Base-by-base conservation (phyloP, 768 basidiomycete genomes). In the Phanerochaete carnosa region DNA sequence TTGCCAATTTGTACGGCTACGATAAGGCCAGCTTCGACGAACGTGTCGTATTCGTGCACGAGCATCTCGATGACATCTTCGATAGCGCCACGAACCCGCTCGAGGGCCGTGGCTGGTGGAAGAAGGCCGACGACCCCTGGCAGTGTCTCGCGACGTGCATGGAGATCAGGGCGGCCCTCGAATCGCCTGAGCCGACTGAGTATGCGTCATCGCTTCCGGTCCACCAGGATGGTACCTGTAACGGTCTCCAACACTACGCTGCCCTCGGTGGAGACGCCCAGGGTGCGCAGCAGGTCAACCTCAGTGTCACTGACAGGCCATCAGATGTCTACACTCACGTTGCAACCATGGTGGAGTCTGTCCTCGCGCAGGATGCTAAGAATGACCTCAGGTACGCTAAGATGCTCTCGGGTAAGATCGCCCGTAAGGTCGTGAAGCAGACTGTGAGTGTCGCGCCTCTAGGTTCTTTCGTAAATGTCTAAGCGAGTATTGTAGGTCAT, bases 141-240 rank as follows among this genome's bases (percentile, higher is more conserved):
- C 96, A 98, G 73, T 95, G 90, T 71, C 88, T 98, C 37, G 91
- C 96, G 19, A 85, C 92, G 1, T 98, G 95, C 76, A 85, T 89
- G 72, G 97, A 99, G 69, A 79, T 98, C n/a, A 81, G 81, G 49
- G 81, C 80, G 0, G 96, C 96, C 1, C 79, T 95, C 0, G 82
- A 88, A 45, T 89, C 88, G 1, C 83, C 84, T 16, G 80, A 85
- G 45, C 82, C 84, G 0, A 81, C 79, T 62, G 70, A 73, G 22
- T 89, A 77, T 73, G 74, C 80, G 67, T 93, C 88, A 2, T 73
- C 77, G 19, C 80, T 97, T n/a, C 97, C 97, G 0, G 83, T 98
- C 6, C 97, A 99, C 71, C 96, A 98, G 74, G 97, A 99, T 65
- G 96, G 97, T 2, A 98, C 97, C 0, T 99, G 97, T 68, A 99